A percentile compares a stretch with the other conserved stretches of the same genome.
Evolutionary conservation across 257 asterid species (phyloP).

Genomic region (Solanum paucissectum): DNA sequence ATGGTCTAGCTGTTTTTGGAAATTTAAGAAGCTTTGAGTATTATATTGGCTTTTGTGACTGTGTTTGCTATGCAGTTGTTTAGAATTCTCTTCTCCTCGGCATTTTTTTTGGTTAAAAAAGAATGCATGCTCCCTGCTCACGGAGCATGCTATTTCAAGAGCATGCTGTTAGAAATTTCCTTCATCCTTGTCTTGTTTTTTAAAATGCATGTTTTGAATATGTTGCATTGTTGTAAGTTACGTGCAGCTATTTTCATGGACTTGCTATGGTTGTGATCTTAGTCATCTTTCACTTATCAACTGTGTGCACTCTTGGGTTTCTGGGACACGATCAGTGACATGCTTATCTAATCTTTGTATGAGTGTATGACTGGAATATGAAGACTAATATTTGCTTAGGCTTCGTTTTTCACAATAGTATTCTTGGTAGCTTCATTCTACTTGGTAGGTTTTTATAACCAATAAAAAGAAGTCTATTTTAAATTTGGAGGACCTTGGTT

Average conservation of each 20-base stretch:
- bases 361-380: not conserved
- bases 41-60: not conserved
- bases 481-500: not conserved
- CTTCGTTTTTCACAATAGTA: not conserved
- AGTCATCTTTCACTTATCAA: not conserved
- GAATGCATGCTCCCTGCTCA: not conserved
- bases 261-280: not conserved
- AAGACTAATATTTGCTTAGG: not conserved
- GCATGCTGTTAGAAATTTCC: not conserved
- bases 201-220: not conserved
- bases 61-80: not conserved
- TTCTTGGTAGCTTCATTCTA: not conserved
- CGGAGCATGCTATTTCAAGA: not conserved
- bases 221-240: not conserved
- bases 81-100: not conserved
- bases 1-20: not conserved
- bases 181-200: not conserved
- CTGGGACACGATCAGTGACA: not conserved
- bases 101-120: not conserved
- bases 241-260: not conserved
- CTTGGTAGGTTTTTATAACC: not conserved
- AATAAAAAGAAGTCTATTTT: not conserved
- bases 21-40: not conserved
- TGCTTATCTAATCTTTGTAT: not conserved
- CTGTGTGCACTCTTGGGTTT: not conserved